phyloP scores from a whole-genome alignment of 1,284 basidiomycete genomes.

The Mycosarcoma mackinlayi region DNA sequence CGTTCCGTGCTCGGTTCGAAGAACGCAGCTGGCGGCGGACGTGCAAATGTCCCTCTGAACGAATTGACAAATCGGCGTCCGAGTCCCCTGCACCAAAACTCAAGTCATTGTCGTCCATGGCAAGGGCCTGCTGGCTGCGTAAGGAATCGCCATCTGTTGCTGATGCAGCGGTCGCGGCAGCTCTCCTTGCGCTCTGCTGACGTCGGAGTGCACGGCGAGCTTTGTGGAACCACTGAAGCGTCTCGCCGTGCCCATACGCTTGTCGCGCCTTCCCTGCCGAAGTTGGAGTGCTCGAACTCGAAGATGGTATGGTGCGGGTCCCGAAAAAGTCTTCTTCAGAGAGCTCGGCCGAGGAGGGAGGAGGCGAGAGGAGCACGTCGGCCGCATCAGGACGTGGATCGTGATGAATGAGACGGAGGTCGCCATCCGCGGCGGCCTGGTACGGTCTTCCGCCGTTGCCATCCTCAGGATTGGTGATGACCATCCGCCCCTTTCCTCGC shows the following conservation, averaged over 20 bases:
- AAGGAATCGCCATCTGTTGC: conserved; percentile 1
- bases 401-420: conserved; percentile 52
- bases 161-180: conserved; percentile 7
- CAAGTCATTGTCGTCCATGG: conserved; percentile 15
- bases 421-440: conserved; percentile 48
- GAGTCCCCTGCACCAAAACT: conserved; percentile 28
- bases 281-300: conserved; percentile 15
- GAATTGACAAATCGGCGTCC: conserved; percentile 37
- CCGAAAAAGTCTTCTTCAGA: conserved; percentile 25
- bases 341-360: conserved; percentile 18
- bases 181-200: conserved; percentile 32
- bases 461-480: conserved; percentile 47
- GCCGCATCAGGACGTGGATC: conserved; percentile 52
- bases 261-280: conserved; percentile 23
- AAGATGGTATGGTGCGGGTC: conserved; percentile 13
- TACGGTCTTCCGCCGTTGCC: conserved; percentile 49
- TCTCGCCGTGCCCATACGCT: conserved; percentile 37
- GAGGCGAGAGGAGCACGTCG: conserved; percentile 33
- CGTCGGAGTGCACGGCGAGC: conserved; percentile 44
- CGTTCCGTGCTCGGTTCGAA: conserved; percentile 11
- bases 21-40: conserved; percentile 22
- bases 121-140: background rate
- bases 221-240: conserved; percentile 56
- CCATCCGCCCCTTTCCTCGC: conserved; percentile 47
- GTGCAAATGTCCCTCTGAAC: conserved; percentile 26